These are phyloP conservation scores for Aureobasidium lini DNA, from an alignment of 2,329 filamentous ascomycete species.

Conservation along the genomic window DNA sequence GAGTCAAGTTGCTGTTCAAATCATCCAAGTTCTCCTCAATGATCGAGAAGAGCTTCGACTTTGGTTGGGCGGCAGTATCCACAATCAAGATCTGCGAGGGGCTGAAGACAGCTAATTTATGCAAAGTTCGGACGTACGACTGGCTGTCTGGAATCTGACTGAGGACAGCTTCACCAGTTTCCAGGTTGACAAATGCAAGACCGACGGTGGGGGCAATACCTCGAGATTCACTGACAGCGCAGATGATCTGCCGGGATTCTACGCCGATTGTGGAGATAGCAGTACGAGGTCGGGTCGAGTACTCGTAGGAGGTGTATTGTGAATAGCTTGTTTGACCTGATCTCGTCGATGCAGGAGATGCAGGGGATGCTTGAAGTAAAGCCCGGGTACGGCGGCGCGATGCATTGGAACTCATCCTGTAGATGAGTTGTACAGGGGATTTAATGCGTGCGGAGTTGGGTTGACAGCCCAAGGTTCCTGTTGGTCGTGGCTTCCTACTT, in stretches of 20 bases:
- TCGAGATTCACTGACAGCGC: constrained; percentile 80
- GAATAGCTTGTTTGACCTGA: constrained; percentile 22
- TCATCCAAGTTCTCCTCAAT: constrained; percentile 64
- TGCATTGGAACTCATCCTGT: neutral
- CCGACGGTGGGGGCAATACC: constrained; percentile 79
- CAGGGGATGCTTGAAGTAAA: neutral
- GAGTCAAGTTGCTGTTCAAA: constrained; percentile 48
- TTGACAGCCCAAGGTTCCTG: neutral
- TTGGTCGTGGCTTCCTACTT: neutral
- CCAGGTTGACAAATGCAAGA: constrained; percentile 78
- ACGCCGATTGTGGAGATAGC: constrained; percentile 51
- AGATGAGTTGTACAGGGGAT: neutral
- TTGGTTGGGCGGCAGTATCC: constrained; percentile 59
- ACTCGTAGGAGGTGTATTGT: constrained; percentile 27
- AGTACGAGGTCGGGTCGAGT: constrained; percentile 44
- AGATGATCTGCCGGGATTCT: constrained; percentile 66
- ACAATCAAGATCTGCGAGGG: constrained; percentile 76
- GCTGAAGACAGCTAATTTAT: constrained; percentile 75
- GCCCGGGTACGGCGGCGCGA: neutral
- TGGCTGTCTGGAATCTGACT: constrained; percentile 92
- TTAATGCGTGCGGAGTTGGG: neutral
- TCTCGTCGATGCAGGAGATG: neutral
- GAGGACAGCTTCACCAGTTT: constrained; percentile 74
- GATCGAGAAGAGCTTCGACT: constrained; percentile 66
- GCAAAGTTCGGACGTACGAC: constrained; percentile 79